phyloP scores from a whole-genome alignment of 2,329 filamentous ascomycete genomes.

The Sclerotinia trifoliorum region DNA sequence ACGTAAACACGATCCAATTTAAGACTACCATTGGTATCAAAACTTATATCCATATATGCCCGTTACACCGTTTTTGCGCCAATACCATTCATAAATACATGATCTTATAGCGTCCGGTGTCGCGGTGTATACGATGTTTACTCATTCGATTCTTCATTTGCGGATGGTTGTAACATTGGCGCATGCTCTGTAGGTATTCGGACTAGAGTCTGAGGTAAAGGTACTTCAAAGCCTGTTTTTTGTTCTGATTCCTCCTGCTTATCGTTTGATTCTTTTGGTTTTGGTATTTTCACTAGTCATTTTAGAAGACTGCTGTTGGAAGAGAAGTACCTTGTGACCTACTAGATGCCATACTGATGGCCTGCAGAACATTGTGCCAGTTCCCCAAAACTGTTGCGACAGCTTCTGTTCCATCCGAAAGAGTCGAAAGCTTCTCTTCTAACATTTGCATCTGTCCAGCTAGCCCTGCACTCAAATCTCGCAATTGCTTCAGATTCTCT shows the following conservation, averaged over 20 bases:
- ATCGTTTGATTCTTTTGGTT: conserved; percentile 49
- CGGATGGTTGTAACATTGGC: conserved; percentile 48
- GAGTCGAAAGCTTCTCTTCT: conserved; percentile 72
- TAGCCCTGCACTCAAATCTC: conserved; percentile 74
- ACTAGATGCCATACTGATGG: conserved; percentile 86
- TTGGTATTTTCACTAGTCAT: conserved; percentile 64
- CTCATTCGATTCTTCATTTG: conserved; percentile 25
- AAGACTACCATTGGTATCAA: conserved; percentile 22
- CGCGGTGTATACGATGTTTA: conserved; percentile 17
- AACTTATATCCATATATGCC: conserved; percentile 7
- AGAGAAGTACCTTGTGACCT: conserved; percentile 40
- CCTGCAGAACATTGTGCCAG: conserved; percentile 69
- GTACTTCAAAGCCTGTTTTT: conserved; percentile 41
- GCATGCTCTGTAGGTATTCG: conserved; percentile 81
- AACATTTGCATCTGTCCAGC: conserved; percentile 80
- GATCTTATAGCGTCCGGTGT: not conserved
- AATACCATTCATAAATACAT: conserved; percentile 21
- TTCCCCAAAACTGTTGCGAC: conserved; percentile 24
- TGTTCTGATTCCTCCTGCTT: conserved; percentile 46
- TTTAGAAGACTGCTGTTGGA: not conserved
- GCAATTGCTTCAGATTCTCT: conserved; percentile 72
- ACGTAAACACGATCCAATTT: not conserved
- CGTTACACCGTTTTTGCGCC: conserved; percentile 29
- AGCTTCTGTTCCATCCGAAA: conserved; percentile 83
- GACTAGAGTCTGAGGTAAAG: conserved; percentile 77